Evolutionary conservation across 495 filamentous ascomycete genomes (phyloP), one percentile per base, ranked within the genome.

Genomic region (Podospora sp.): DNA sequence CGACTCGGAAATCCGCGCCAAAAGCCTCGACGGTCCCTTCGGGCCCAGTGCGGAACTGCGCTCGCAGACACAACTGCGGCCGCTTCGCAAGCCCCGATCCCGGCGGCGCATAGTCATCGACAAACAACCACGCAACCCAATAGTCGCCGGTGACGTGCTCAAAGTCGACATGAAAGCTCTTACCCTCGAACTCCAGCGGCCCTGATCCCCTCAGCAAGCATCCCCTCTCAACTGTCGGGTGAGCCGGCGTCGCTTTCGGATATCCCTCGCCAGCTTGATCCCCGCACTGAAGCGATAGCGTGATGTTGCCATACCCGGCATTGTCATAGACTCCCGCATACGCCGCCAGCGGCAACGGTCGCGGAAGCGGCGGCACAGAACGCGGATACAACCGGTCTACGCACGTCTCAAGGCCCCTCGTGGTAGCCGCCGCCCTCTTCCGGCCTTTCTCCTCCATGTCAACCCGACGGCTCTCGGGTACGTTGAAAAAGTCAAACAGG

Each of bases 81-180:
- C 56, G 24, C 26, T 29, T 33, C 56, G 56, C 33, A 1, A 59
- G 26, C 25, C 26, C 56, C 11, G 27, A 33, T 20, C 26, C 56
- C 24, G 24, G 2, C 24, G 56, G 56, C 2, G 56, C 56, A 20
- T 59, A 59, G 25, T 27, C 56, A 33, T 59, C 56, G 4, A 59
- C 56, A 35, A 59, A 59, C 56, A 59, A 59, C 56, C 56, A 59
- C 29, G 3, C 62, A 56, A 71, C 66, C 70, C 72, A 76, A 65
- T 69, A 73, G 56, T 76, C 75, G 20, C 75, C 76, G 24, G 70
- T 73, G 7, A 78, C 70, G 29, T 78, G 75, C 52, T 68, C 66
- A 49, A 75, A 70, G n/a, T 69, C 60, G 0, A 66, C 24, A 53
- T 66, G 65, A 29, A 73, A 71, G 1, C 40, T 53, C 59, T 73